phyloP scores from a whole-genome alignment of 176 grass and related monocot genomes.

The Guadua angustifolia region DNA sequence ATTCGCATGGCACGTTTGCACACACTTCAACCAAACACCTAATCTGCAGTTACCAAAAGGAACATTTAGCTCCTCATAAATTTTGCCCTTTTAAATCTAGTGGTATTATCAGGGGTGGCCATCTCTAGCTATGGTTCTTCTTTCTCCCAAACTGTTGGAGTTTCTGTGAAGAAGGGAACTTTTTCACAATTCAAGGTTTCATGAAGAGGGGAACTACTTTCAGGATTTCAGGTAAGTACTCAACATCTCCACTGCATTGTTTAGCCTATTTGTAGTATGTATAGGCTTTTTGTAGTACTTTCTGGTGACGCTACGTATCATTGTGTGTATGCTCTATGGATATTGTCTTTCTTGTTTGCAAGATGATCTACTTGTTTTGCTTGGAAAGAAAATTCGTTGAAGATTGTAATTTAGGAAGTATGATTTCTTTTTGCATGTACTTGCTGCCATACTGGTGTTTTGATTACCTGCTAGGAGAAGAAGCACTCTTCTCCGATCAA shows the following conservation, averaged over 20 bases:
- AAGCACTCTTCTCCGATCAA: neutral
- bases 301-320: neutral
- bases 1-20: neutral
- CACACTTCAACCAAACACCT: neutral
- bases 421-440: slow-evolving; percentile 15
- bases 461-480: neutral
- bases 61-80: neutral
- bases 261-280: neutral
- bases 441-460: neutral
- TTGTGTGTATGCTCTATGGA: neutral
- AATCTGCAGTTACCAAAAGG: slow-evolving; percentile 1
- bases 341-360: neutral
- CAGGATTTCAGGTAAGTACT: slow-evolving; percentile 30
- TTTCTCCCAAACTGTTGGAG: neutral
- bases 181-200: neutral
- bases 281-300: neutral
- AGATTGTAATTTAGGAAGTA: neutral
- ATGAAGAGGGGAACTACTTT: neutral
- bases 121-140: neutral
- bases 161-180: neutral
- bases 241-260: neutral
- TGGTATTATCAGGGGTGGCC: neutral
- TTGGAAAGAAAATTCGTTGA: neutral
- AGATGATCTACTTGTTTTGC: neutral
- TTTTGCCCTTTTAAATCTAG: neutral